A percentile compares a stretch with the other conserved stretches of the same genome.
Conservation (phyloP, 108 stramenopile species). For the Bacterosira constricta region DNA sequence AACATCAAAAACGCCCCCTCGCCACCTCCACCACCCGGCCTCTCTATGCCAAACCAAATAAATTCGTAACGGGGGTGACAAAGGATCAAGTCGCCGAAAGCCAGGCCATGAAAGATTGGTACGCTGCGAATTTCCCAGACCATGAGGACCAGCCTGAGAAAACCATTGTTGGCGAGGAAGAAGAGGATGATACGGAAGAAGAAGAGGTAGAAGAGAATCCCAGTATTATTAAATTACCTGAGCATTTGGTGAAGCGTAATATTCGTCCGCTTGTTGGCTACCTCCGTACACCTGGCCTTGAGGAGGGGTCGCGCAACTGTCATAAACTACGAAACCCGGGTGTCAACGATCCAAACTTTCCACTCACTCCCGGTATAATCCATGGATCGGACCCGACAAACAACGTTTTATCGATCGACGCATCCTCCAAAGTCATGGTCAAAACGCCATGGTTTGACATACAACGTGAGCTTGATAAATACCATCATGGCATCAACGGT, state of each 20-base stretch:
- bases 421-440: conserved; percentile 52
- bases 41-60: conserved; percentile 23
- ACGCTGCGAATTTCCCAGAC: conserved; percentile 27
- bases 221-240: conserved; percentile 14
- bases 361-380: conserved; percentile 74
- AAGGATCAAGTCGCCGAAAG: conserved; percentile 36
- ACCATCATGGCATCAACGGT: conserved; percentile 35
- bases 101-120: conserved; percentile 33
- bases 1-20: neutral
- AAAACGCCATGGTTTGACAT: conserved; percentile 77
- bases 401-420: conserved; percentile 47
- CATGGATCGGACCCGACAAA: conserved; percentile 77
- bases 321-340: conserved; percentile 37
- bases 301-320: conserved; percentile 50
- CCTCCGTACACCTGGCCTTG: conserved; percentile 33
- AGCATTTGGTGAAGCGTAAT: conserved; percentile 29
- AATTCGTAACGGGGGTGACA: conserved; percentile 45
- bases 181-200: neutral
- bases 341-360: conserved; percentile 28
- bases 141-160: conserved; percentile 25
- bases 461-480: conserved; percentile 81
- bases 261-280: conserved; percentile 56
- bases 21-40: neutral
- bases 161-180: conserved; percentile 4
- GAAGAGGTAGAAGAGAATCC: neutral